phyloP scores from a whole-genome alignment of 1,139 yeast genomes.

The Candida sanyaensis region DNA sequence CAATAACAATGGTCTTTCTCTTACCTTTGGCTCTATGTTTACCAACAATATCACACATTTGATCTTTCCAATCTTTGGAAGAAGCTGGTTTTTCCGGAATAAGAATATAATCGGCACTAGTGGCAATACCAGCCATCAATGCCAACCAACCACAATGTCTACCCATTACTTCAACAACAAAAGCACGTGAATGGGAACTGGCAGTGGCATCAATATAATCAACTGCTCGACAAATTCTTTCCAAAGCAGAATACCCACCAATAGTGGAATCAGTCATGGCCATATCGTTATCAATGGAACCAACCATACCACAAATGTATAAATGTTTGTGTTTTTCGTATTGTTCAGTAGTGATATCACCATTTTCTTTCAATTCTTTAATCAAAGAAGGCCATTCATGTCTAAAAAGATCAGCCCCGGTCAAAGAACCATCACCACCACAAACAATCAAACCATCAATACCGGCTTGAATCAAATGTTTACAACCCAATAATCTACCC shows the following conservation, averaged over 20 bases:
- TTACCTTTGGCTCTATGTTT: conserved; percentile 72
- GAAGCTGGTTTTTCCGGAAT: conserved; percentile 79
- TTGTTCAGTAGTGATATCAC: conserved; percentile 52
- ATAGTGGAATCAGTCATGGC: conserved; percentile 80
- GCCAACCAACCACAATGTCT: conserved; percentile 91
- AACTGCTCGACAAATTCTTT: conserved; percentile 73
- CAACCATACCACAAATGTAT: conserved; percentile 77
- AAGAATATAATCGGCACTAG: conserved; percentile 78
- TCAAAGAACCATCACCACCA: conserved; percentile 85
- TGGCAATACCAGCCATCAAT: conserved; percentile 78
- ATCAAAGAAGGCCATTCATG: conserved; percentile 78
- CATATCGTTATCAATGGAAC: conserved; percentile 86
- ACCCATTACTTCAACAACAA: conserved; percentile 88
- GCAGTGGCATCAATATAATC: conserved; percentile 87
- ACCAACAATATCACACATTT: conserved; percentile 62
- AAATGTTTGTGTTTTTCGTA: conserved; percentile 55
- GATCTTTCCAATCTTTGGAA: conserved; percentile 62
- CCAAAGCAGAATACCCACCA: conserved; percentile 78
- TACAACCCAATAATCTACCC: conserved; percentile 69
- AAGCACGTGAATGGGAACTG: conserved; percentile 79
- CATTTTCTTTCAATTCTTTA: conserved; percentile 54
- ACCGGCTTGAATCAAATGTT: conserved; percentile 68
- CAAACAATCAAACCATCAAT: conserved; percentile 79
- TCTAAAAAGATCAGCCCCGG: conserved; percentile 81
- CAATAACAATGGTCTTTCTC: conserved; percentile 77